Evolutionary conservation across 2,329 filamentous ascomycete species (phyloP).

Genomic region (Metarhizium brunneum): DNA sequence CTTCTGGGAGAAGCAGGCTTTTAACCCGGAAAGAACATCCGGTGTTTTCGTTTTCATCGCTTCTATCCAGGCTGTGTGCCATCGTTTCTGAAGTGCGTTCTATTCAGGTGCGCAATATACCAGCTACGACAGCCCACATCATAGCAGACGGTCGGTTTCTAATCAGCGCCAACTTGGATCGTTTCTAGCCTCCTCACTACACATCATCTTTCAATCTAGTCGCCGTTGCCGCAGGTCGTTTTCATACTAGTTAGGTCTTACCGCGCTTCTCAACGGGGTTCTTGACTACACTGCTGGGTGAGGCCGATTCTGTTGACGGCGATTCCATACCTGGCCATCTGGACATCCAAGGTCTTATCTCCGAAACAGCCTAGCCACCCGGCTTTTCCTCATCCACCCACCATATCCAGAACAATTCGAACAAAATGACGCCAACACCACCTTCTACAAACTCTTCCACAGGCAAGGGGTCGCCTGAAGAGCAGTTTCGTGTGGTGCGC

Average conservation of each 20-base stretch:
- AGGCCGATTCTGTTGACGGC: neutral
- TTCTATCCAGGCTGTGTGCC: neutral
- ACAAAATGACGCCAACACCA: constrained; percentile 62
- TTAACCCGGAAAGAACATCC: neutral
- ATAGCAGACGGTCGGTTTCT: too few relatives aligned
- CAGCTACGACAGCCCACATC: neutral
- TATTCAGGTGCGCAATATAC: neutral
- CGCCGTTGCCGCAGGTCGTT: too few relatives aligned
- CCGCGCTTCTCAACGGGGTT: too few relatives aligned
- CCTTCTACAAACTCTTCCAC: constrained; percentile 71
- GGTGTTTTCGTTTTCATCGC: neutral
- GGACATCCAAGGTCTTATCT: neutral
- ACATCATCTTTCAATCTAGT: neutral
- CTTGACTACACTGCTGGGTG: too few relatives aligned
- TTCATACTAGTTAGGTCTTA: too few relatives aligned
- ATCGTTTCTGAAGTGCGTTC: neutral
- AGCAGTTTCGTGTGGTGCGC: constrained; percentile 78
- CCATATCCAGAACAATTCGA: neutral
- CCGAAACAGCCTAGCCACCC: neutral
- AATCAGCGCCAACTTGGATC: too few relatives aligned
- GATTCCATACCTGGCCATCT: neutral
- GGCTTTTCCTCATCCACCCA: neutral
- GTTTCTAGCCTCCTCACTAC: too few relatives aligned
- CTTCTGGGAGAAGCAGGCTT: neutral
- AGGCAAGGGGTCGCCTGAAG: constrained; percentile 70